These are phyloP conservation scores for Tetrahymena malaccensis DNA, from an alignment of 73 alveolate species.

Conservation along the genomic window DNA sequence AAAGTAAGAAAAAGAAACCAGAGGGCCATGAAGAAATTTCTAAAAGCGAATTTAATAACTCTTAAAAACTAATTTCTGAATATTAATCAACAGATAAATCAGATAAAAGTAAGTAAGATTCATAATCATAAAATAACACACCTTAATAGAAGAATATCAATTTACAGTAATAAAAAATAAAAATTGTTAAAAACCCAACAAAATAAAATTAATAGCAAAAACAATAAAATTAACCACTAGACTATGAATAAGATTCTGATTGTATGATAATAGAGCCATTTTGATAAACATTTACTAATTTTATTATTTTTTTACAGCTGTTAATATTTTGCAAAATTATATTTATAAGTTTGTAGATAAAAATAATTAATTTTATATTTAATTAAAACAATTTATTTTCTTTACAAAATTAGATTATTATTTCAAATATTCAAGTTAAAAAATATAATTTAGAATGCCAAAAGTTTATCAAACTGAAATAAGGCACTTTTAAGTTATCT, in stretches of 20 bases:
- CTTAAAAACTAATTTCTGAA: not conserved
- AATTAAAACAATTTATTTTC: too few species aligned
- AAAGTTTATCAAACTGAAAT: too few species aligned
- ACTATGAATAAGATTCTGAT: not conserved
- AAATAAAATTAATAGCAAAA: not conserved
- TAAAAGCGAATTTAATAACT: not conserved
- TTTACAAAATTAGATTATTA: too few species aligned
- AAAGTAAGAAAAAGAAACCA: not conserved
- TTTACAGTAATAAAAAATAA: not conserved
- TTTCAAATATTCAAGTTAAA: too few species aligned
- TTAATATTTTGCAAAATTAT: too few species aligned
- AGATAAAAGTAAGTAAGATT: not conserved
- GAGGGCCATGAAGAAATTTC: not conserved
- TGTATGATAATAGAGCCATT: not conserved
- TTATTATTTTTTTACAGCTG: too few species aligned
- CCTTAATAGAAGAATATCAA: not conserved
- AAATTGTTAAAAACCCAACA: not conserved
- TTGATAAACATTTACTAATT: not conserved
- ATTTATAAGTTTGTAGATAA: too few species aligned
- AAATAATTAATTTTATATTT: too few species aligned
- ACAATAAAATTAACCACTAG: not conserved
- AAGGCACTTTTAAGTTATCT: too few species aligned
- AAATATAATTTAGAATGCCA: too few species aligned
- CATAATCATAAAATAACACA: not conserved
- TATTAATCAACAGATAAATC: not conserved